Evolutionary conservation across 208 protist species (phyloP), one percentile per base, ranked within the genome.

Genomic region (Porcisia hertigi): DNA sequence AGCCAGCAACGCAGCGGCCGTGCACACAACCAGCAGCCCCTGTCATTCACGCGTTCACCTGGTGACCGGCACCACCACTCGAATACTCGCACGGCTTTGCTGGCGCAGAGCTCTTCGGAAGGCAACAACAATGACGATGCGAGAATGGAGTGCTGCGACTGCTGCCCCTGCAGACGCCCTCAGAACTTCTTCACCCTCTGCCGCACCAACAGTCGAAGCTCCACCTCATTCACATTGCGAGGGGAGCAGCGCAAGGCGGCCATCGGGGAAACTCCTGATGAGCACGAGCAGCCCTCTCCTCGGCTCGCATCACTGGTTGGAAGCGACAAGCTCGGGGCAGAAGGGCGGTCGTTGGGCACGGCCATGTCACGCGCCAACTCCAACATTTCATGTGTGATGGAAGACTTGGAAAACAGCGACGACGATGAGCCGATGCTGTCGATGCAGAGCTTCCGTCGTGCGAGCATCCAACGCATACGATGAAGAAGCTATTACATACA

Each of bases 381-480:
- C 12, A 30, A 52, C 49, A 57, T n/a, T 30, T 18, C 47, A 14
- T 45, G 74, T 57, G 52, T 71, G 59, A 39, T 85, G 34, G 71
- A 84, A 16, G 75, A 84, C 63, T 66, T 77, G 34, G 80, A 82
- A 55, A 57, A 53, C 43, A 59, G 49, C 73, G 81, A 83, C 54
- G 81, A 84, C 3, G 88, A 90, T 34, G 87, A 88, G 55, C 79
- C 84, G 47, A 59, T 77, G 47, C 59, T 92, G 64, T 92, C 86
- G 23, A 84, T 89, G 63, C 75, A 85, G 54, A 85, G 75, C 67
- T 88, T 92, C 47, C 78, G 79, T 18, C 77, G 77, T 1, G 63
- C 77, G 9, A 81, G 55, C 66, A 74, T 81, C 52, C 77, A 73
- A 47, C 77, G 77, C 63, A 69, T 81, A 49, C 77, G 77, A 25